Conservation (phyloP, 768 basidiomycete species). For the Kockovaella imperatae region DNA sequence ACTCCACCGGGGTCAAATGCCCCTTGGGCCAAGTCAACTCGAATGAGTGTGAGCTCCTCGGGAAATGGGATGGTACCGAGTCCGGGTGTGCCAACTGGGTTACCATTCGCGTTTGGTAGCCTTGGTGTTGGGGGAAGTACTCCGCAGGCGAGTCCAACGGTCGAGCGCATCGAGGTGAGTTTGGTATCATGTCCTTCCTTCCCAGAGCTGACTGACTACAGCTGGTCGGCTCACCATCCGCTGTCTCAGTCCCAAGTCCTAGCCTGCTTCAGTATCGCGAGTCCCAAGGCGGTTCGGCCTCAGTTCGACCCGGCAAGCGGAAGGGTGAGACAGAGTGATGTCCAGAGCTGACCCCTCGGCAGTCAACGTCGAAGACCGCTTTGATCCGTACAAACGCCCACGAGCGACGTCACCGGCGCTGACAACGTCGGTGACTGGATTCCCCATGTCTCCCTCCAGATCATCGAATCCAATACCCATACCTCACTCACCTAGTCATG, state of each 20-base stretch:
- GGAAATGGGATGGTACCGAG: slow-evolving; percentile 25
- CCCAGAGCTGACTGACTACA: slow-evolving; percentile 4
- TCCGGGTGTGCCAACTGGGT: slow-evolving; percentile 24
- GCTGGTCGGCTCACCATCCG: slow-evolving; percentile 26
- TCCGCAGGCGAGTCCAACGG: slow-evolving; percentile 31
- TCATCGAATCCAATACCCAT: slow-evolving; percentile 20
- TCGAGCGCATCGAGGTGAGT: slow-evolving; percentile 33
- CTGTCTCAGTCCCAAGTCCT: slow-evolving; percentile 24
- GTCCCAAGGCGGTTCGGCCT: slow-evolving; percentile 21
- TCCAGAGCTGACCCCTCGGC: neutral
- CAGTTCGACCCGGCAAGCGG: slow-evolving; percentile 35
- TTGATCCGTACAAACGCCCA: slow-evolving; percentile 39
- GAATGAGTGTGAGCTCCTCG: slow-evolving; percentile 21
- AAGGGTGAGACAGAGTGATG: slow-evolving; percentile 22
- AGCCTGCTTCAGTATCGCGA: slow-evolving; percentile 36
- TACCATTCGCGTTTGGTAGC: slow-evolving; percentile 32
- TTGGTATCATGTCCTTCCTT: neutral
- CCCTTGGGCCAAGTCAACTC: slow-evolving; percentile 8
- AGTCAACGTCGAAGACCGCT: slow-evolving; percentile 37
- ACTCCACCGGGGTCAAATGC: slow-evolving; percentile 16
- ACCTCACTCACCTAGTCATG: slow-evolving; percentile 28
- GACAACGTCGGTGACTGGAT: neutral
- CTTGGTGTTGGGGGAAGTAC: slow-evolving; percentile 32
- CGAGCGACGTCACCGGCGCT: slow-evolving; percentile 30
- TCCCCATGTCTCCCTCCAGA: slow-evolving; percentile 31